phyloP scores from a whole-genome alignment of 345 rosid genomes.

The Pistacia atlantica region DNA sequence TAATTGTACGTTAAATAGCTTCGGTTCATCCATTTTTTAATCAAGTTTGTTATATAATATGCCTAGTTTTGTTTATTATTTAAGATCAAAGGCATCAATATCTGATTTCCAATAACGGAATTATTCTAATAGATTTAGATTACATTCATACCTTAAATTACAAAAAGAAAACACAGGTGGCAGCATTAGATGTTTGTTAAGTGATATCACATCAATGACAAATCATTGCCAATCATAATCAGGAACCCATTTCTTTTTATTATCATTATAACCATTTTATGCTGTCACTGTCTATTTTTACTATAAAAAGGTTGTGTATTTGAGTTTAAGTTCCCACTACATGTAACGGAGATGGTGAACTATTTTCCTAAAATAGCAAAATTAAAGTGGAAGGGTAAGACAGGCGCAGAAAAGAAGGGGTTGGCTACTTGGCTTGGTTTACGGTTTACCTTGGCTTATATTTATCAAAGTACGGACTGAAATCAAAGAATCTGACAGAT shows the following conservation, averaged over 20 bases:
- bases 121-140: no score
- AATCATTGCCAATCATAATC: background rate
- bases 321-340: background rate
- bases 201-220: background rate
- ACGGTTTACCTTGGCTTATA: background rate
- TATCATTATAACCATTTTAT: no score
- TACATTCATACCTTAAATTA: no score
- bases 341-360: background rate
- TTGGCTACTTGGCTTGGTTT: background rate
- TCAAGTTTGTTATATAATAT: no score
- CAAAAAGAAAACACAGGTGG: background rate
- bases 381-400: background rate
- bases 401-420: background rate
- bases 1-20: no score
- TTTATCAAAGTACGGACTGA: constrained; percentile 4
- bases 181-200: background rate
- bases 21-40: no score
- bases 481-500: background rate
- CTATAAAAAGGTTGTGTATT: background rate
- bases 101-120: no score
- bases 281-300: background rate
- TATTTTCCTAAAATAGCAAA: constrained; percentile 20
- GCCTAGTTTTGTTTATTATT: no score
- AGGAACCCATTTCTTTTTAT: background rate
- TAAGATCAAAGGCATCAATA: no score